Conservation (phyloP, 108 stramenopile species). For the Skeletonema marinoi region DNA sequence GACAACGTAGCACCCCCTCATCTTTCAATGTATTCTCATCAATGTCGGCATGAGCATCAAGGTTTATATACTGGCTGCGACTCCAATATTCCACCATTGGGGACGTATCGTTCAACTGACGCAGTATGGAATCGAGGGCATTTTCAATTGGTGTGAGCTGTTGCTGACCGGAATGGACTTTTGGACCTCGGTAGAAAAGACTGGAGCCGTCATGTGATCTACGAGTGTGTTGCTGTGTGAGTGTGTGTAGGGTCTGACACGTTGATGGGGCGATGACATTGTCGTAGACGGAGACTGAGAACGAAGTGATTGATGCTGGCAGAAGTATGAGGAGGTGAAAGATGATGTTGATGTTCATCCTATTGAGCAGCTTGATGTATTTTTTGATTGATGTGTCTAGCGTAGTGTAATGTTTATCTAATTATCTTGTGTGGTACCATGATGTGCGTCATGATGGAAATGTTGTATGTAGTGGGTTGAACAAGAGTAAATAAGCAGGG, state of each 20-base stretch:
- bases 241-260: constrained; percentile 36
- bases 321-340: neutral
- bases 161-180: constrained; percentile 9
- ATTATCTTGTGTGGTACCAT: too few relatives aligned
- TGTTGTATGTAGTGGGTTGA: too few relatives aligned
- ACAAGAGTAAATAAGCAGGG: too few relatives aligned
- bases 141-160: constrained; percentile 58
- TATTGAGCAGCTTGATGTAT: too few relatives aligned
- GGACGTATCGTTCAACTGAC: constrained; percentile 40
- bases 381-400: too few relatives aligned
- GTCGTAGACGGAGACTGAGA: constrained; percentile 35
- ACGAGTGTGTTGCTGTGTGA: constrained; percentile 32
- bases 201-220: constrained; percentile 41
- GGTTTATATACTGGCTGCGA: constrained; percentile 55
- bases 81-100: constrained; percentile 69
- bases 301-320: neutral
- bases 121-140: constrained; percentile 50
- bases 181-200: constrained; percentile 29
- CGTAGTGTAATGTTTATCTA: too few relatives aligned
- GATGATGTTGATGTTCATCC: too few relatives aligned
- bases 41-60: constrained; percentile 73
- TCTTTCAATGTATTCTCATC: constrained; percentile 58
- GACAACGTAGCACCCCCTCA: constrained; percentile 52
- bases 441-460: too few relatives aligned
- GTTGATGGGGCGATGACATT: constrained; percentile 33